Conservation (phyloP, 2,329 filamentous ascomycete genomes). For the Penicillium sp. region DNA sequence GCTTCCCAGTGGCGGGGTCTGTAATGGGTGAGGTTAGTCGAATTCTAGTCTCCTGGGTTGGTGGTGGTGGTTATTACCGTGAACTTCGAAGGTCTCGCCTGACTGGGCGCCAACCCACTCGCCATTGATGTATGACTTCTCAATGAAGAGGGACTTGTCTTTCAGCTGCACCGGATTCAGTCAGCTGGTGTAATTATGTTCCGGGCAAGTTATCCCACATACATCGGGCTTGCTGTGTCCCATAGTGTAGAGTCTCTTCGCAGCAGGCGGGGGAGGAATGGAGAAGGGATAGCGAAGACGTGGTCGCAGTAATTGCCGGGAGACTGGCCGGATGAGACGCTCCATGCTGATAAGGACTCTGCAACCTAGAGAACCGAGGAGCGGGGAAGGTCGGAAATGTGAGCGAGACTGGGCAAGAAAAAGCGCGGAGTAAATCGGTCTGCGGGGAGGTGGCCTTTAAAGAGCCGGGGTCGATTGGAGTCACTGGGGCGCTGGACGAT, state of each 20-base stretch:
- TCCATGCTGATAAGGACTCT: constrained; percentile 33
- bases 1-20: constrained; percentile 82
- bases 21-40: constrained; percentile 1
- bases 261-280: constrained; percentile 35
- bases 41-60: background rate
- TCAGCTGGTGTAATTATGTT: too few relatives aligned
- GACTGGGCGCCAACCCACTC: constrained; percentile 86
- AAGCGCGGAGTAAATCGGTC: constrained; percentile 16
- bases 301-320: constrained; percentile 41
- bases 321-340: constrained; percentile 39
- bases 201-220: too few relatives aligned
- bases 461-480: constrained; percentile 4
- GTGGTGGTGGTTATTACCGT: constrained; percentile 53
- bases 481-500: constrained; percentile 12
- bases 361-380: background rate
- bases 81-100: constrained; percentile 88
- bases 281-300: constrained; percentile 40
- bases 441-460: constrained; percentile 26
- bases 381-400: constrained; percentile 7
- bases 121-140: constrained; percentile 85
- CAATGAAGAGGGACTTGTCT: constrained; percentile 81
- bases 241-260: constrained; percentile 48
- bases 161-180: too few relatives aligned
- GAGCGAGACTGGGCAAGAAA: constrained; percentile 9
- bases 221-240: constrained; percentile 47